These are phyloP conservation scores for Clathrospora elynae DNA, from an alignment of 2,329 filamentous ascomycete genomes.

Conservation along the genomic window DNA sequence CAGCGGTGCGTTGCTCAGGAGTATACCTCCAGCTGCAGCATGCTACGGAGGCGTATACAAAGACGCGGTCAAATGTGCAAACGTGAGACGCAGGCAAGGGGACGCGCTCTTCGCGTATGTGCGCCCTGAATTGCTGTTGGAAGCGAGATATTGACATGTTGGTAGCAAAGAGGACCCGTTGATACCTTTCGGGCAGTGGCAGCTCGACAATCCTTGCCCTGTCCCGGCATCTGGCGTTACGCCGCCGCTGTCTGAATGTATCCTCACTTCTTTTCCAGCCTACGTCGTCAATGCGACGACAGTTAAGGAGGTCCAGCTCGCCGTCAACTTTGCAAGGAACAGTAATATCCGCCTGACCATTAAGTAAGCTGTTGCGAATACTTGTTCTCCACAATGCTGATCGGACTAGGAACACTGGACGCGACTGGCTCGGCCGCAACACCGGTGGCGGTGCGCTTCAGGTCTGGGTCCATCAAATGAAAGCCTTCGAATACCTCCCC, in stretches of 20 bases:
- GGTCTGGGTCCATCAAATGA: slow-evolving; percentile 35
- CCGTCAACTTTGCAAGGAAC: slow-evolving; percentile 39
- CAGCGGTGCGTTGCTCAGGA: slow-evolving; percentile 29
- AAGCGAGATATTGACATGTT: not conserved
- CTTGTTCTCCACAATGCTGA: slow-evolving; percentile 6
- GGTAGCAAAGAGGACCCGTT: slow-evolving; percentile 33
- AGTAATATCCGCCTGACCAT: slow-evolving; percentile 40
- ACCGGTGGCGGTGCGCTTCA: slow-evolving; percentile 38
- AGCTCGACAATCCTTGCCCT: slow-evolving; percentile 26
- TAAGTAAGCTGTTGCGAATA: slow-evolving; percentile 22
- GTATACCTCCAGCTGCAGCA: slow-evolving; percentile 33
- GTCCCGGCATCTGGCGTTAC: slow-evolving; percentile 11
- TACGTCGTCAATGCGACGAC: slow-evolving; percentile 35
- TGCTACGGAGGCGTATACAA: slow-evolving; percentile 33
- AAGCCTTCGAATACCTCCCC: slow-evolving; percentile 34
- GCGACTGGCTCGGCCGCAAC: slow-evolving; percentile 35
- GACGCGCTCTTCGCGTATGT: slow-evolving; percentile 30
- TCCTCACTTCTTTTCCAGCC: slow-evolving; percentile 26
- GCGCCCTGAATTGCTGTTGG: not conserved
- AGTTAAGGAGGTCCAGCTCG: slow-evolving; percentile 34
- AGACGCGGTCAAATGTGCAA: slow-evolving; percentile 23
- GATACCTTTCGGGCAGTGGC: slow-evolving; percentile 29
- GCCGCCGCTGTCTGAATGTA: slow-evolving; percentile 22
- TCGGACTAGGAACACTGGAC: slow-evolving; percentile 33
- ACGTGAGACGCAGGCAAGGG: slow-evolving; percentile 9